A percentile compares a stretch with the other conserved stretches of the same genome.
Evolutionary conservation across 176 grass and related monocot genomes (phyloP).

Genomic region (Carex cristatella): DNA sequence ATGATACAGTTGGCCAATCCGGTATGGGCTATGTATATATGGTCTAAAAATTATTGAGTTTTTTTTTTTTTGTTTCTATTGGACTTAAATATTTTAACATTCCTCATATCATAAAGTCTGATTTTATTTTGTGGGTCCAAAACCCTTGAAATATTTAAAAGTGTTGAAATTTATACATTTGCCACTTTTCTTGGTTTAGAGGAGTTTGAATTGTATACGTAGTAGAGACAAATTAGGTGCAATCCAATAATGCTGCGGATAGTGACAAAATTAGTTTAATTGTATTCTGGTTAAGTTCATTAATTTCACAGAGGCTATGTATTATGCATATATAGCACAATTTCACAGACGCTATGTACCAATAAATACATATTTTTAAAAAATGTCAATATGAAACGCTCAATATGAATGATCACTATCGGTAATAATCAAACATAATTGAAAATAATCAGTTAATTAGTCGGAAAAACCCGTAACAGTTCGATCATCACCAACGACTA

Average conservation of each 20-base stretch:
- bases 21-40: background rate
- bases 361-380: no score
- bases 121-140: no score
- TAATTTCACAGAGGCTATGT: no score
- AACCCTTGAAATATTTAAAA: background rate
- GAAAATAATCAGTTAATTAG: no score
- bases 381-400: no score
- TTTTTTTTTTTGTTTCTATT: background rate
- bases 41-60: background rate
- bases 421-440: no score
- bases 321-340: no score
- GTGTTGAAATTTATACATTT: background rate
- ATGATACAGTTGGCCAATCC: background rate
- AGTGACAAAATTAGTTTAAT: background rate
- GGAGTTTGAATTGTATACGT: background rate
- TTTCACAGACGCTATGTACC: no score
- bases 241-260: background rate
- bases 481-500: no score
- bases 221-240: background rate
- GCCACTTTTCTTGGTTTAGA: background rate
- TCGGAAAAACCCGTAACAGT: no score
- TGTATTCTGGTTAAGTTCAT: no score
- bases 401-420: no score
- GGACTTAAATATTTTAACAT: background rate
- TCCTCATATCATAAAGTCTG: background rate